Percentiles rank a stretch among this genome's conserved stretches.
Evolutionary conservation across 2,329 filamentous ascomycete species (phyloP).

Genomic region (Colletotrichum tabaci): DNA sequence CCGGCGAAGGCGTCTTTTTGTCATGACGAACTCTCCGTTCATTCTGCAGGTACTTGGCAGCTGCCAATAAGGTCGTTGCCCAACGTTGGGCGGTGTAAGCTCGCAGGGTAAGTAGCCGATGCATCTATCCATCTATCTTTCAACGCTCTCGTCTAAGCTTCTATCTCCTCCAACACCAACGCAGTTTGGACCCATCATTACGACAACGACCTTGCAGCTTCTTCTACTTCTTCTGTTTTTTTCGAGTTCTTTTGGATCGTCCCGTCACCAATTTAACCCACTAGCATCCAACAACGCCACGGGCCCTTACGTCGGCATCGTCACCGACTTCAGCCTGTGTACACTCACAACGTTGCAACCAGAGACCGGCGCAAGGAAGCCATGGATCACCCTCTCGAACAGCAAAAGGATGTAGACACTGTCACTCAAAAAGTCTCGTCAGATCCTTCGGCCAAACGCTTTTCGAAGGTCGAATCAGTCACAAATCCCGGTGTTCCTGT

Average conservation of each 20-base stretch:
- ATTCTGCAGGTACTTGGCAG: background rate
- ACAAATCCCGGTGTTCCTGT: background rate
- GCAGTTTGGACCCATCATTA: background rate
- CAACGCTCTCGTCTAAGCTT: background rate
- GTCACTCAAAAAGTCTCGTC: background rate
- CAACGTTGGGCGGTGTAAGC: background rate
- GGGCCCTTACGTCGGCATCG: background rate
- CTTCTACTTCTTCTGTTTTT: background rate
- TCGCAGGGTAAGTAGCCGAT: background rate
- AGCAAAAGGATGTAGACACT: background rate
- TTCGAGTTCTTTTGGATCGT: background rate
- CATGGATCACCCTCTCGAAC: background rate
- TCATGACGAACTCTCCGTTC: background rate
- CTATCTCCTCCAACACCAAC: background rate
- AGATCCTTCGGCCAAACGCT: background rate
- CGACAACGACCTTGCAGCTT: slow-evolving; percentile 1
- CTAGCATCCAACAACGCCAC: slow-evolving; percentile 2
- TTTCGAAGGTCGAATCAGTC: background rate
- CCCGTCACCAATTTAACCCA: background rate
- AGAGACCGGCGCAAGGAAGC: background rate
- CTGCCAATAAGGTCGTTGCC: slow-evolving; percentile 4
- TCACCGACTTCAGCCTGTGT: background rate
- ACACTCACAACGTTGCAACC: background rate
- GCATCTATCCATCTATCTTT: background rate
- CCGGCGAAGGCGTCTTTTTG: background rate